Percentiles rank a stretch among this genome's conserved stretches.
Conservation (phyloP, 495 filamentous ascomycete genomes). For the Penicillium psychrofluorescens region DNA sequence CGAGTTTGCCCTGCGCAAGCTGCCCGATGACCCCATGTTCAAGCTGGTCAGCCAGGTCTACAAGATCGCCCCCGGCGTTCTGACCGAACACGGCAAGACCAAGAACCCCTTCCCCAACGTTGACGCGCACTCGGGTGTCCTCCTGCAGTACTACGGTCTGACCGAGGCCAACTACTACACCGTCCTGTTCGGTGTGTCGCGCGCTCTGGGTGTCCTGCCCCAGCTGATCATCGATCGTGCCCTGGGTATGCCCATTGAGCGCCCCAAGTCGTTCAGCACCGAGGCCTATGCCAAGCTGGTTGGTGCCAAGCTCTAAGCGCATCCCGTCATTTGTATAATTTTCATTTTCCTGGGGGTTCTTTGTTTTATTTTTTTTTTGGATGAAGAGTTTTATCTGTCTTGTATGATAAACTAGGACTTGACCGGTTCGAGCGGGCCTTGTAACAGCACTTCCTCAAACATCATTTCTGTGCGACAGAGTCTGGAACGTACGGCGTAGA, state of each 20-base stretch:
- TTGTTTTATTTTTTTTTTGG: conserved; percentile 24
- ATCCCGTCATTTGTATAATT: neutral
- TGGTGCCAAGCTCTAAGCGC: conserved; percentile 74
- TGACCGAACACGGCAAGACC: conserved; percentile 99
- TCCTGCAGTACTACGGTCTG: conserved; percentile 98
- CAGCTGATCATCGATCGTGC: conserved; percentile 99
- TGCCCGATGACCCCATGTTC: conserved; percentile 97
- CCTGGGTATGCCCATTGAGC: conserved; percentile 61
- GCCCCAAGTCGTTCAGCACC: conserved; percentile 96
- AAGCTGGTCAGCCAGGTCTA: conserved; percentile 98
- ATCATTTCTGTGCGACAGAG: conserved; percentile 1
- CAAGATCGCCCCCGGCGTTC: conserved; percentile 96
- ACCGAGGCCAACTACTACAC: conserved; percentile 99
- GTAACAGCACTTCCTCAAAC: conserved; percentile 35
- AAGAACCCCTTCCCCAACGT: conserved; percentile 83
- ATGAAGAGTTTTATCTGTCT: conserved; percentile 29
- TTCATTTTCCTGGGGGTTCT: conserved; percentile 10
- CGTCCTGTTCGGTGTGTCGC: conserved; percentile 96
- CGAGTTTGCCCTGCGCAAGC: conserved; percentile 85
- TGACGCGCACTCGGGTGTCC: conserved; percentile 88
- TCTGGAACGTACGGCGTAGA: conserved; percentile 2
- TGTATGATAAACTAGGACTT: conserved; percentile 40
- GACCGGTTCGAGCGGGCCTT: conserved; percentile 40
- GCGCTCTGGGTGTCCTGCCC: conserved; percentile 94
- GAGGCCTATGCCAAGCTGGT: conserved; percentile 94